Evolutionary conservation across 148 eudicot genomes (phyloP), one percentile per base, ranked within the genome.

Genomic region (Chenopodium formosanum): DNA sequence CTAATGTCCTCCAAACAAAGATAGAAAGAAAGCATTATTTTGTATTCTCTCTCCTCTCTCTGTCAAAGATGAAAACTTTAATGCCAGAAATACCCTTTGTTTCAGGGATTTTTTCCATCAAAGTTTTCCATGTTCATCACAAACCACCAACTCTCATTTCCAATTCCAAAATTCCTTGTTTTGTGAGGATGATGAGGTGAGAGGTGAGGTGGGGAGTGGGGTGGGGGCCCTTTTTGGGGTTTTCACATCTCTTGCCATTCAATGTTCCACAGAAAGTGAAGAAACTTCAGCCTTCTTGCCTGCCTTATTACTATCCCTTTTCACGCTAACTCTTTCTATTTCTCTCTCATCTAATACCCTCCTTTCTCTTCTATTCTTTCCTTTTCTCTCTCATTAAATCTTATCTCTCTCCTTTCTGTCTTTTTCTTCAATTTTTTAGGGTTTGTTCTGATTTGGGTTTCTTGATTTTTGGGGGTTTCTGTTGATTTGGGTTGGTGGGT

Each of bases 181-280:
- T 40, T 40, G 44, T 6, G 44, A 40, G 44, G 44, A 40, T 40
- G 44, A 40, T 10, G 56, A 52, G 12, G 56, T 50, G 56, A 50
- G 56, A 50, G 56, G 16, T 52, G 56, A 52, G 56, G 16, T 52
- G 56, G 16, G 62, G 62, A 12, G 60, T 13, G 62, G 62, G 20
- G 56, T 52, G 16, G 78, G 81, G 84, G 74, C 84, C 84, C 86
- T 77, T 84, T 84, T 84, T 84, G 76, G 84, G 81, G 77, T 81
- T 81, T 84, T 84, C 84, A 80, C 80, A 50, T 70, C 70, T 73
- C 83, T 76, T 70, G 7, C 80, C 86, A 84, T 70, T 80, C 83
- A 80, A 80, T 76, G 83, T 80, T 64, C 83, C 70, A 72, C 46
- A 78, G 79, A 65, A 22, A 74, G 78, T 4, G 71, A 73, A 9